Percentiles rank a stretch among this genome's conserved stretches.
phyloP scores from a whole-genome alignment of 768 basidiomycete species.

The Peribolospora kevripleyi region DNA sequence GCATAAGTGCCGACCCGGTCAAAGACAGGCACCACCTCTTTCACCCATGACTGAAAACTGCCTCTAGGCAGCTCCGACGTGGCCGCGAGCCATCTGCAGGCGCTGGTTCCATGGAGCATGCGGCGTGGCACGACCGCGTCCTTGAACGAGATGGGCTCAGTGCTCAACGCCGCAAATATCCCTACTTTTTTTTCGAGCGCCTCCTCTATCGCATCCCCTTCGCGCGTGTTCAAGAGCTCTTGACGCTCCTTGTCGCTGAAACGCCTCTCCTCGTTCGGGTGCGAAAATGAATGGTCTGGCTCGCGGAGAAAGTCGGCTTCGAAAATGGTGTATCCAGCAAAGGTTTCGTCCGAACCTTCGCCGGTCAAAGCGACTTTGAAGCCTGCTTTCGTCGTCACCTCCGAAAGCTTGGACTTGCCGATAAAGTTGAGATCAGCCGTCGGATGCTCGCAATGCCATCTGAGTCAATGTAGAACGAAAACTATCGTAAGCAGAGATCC shows the following conservation, averaged over 20 bases:
- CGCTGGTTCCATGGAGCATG: constrained; percentile 2
- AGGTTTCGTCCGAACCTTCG: constrained; percentile 17
- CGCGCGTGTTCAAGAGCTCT: neutral
- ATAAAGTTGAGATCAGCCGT: constrained; percentile 15
- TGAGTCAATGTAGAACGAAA: no score
- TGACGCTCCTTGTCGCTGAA: neutral
- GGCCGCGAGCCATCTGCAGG: neutral
- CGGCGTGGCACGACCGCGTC: neutral
- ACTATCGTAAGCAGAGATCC: no score
- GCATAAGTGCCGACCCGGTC: constrained; percentile 10
- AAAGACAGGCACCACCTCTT: neutral
- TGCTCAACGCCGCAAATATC: no score
- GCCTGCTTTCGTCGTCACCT: constrained; percentile 12
- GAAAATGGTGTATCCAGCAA: constrained; percentile 15
- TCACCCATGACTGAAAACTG: neutral
- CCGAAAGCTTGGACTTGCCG: constrained; percentile 14
- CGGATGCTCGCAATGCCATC: constrained; percentile 16
- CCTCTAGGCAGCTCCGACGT: no score
- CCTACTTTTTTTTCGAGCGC: constrained; percentile 3
- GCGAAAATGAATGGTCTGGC: constrained; percentile 2
- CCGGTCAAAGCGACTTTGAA: constrained; percentile 17
- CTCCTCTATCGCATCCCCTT: neutral
- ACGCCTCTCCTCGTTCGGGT: constrained; percentile 1
- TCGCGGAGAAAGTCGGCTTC: constrained; percentile 13
- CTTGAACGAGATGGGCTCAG: constrained; percentile 1